Evolutionary conservation across 2,329 filamentous ascomycete genomes (phyloP).

Genomic region (Sporothrix brunneoviolacea): DNA sequence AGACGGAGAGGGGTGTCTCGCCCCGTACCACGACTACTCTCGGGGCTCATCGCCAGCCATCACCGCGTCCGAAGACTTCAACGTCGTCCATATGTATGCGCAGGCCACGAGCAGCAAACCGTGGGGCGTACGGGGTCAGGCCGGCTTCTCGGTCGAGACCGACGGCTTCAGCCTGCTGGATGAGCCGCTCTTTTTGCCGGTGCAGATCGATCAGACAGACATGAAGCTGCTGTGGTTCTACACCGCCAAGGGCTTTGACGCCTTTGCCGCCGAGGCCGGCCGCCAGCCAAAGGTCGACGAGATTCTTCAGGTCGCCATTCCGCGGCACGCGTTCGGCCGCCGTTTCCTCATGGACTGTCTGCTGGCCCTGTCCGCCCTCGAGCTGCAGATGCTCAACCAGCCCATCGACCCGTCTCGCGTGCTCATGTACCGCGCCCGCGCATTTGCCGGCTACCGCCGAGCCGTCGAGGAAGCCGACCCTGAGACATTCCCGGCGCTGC

Average conservation of each 20-base stretch:
- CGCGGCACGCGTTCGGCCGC: constrained; percentile 44
- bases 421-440: constrained; percentile 39
- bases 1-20: neutral
- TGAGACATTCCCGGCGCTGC: constrained; percentile 41
- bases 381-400: constrained; percentile 35
- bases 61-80: neutral
- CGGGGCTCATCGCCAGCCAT: neutral
- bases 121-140: neutral
- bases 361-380: constrained; percentile 45
- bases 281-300: constrained; percentile 31
- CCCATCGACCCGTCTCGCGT: constrained; percentile 34
- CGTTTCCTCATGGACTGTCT: constrained; percentile 50
- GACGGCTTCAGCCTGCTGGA: constrained; percentile 20
- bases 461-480: constrained; percentile 43
- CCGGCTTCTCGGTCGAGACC: constrained; percentile 14
- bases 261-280: constrained; percentile 38
- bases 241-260: constrained; percentile 37
- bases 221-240: constrained; percentile 53
- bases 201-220: constrained; percentile 33
- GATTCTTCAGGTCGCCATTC: constrained; percentile 40
- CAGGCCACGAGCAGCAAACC: neutral
- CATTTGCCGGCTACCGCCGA: constrained; percentile 45
- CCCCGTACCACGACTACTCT: neutral
- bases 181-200: constrained; percentile 32
- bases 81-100: neutral